These are phyloP conservation scores for Alternaria dauci DNA, from an alignment of 2,329 filamentous ascomycete species.

Conservation along the genomic window DNA sequence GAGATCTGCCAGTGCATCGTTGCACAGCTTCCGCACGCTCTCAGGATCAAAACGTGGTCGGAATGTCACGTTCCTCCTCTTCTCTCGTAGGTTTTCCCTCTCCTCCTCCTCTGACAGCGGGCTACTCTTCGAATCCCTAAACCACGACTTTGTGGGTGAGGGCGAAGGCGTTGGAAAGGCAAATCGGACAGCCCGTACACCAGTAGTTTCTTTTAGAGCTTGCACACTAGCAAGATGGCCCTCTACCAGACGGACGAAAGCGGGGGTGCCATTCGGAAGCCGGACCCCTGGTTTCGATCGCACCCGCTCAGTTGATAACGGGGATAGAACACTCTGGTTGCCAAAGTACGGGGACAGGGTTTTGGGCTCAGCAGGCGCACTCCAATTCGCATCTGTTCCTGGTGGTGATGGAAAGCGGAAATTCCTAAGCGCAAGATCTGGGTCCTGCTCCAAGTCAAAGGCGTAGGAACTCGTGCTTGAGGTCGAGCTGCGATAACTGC, in stretches of 20 bases:
- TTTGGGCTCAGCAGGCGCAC: neutral
- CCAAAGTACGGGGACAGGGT: neutral
- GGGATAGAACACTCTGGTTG: conserved; percentile 2
- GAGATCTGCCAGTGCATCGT: conserved; percentile 42
- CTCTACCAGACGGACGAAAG: conserved; percentile 40
- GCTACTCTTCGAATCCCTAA: conserved; percentile 4
- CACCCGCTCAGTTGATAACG: neutral
- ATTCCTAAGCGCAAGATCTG: conserved; percentile 12
- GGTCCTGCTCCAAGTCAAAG: conserved; percentile 16
- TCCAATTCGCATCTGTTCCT: neutral
- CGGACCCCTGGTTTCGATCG: neutral
- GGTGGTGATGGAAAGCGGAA: conserved; percentile 13
- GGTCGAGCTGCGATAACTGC: conserved; percentile 21
- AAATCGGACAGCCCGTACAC: conserved; percentile 22
- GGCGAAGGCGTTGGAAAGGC: conserved; percentile 22
- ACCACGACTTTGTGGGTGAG: conserved; percentile 24
- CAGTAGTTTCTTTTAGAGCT: conserved; percentile 28
- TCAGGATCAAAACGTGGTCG: conserved; percentile 44
- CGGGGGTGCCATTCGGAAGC: conserved; percentile 36
- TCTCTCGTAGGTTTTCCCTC: conserved; percentile 23
- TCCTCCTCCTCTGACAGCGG: conserved; percentile 17
- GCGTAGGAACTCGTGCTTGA: conserved; percentile 36
- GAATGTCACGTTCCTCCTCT: conserved; percentile 28
- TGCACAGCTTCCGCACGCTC: conserved; percentile 36
- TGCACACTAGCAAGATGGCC: conserved; percentile 39